These are phyloP conservation scores for Chenopodium quinoa DNA, from an alignment of 148 eudicot genomes.

Conservation along the genomic window DNA sequence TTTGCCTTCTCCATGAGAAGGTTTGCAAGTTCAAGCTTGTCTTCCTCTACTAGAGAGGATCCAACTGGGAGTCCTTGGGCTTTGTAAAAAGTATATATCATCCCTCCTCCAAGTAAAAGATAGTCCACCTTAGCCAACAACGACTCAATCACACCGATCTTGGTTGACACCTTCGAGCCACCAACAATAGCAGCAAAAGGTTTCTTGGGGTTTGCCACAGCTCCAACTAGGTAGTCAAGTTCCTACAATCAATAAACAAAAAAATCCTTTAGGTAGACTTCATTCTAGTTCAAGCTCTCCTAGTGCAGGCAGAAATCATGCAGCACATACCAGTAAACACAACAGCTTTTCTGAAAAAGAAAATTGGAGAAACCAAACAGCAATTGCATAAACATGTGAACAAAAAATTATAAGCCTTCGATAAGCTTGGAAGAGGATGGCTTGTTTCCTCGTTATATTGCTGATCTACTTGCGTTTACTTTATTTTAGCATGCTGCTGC, in stretches of 20 bases:
- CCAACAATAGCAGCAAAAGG: slow-evolving; percentile 98
- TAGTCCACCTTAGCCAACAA: slow-evolving; percentile 65
- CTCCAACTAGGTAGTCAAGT: slow-evolving; percentile 87
- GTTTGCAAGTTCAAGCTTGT: slow-evolving; percentile 83
- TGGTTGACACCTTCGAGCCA: slow-evolving; percentile 84
- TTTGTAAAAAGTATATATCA: slow-evolving; percentile 90
- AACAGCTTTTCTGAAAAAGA: background rate
- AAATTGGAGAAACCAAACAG: background rate
- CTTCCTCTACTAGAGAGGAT: slow-evolving; percentile 85
- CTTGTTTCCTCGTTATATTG: background rate
- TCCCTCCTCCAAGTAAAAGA: slow-evolving; percentile 86
- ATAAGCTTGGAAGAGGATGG: background rate
- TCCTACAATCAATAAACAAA: slow-evolving; percentile 41
- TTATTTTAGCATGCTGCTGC: background rate
- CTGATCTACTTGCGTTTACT: background rate
- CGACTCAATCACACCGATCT: slow-evolving; percentile 90
- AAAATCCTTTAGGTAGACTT: background rate
- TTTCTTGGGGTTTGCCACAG: slow-evolving; percentile 75
- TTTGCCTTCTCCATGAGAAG: slow-evolving; percentile 82
- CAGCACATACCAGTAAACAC: background rate
- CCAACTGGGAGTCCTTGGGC: slow-evolving; percentile 82
- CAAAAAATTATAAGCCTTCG: background rate
- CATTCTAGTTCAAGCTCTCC: background rate
- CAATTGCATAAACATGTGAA: background rate
- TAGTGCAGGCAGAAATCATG: background rate